Percentiles rank a stretch among this genome's conserved stretches.
phyloP scores from a whole-genome alignment of 306 rosid species.

The Prunus campanulata region DNA sequence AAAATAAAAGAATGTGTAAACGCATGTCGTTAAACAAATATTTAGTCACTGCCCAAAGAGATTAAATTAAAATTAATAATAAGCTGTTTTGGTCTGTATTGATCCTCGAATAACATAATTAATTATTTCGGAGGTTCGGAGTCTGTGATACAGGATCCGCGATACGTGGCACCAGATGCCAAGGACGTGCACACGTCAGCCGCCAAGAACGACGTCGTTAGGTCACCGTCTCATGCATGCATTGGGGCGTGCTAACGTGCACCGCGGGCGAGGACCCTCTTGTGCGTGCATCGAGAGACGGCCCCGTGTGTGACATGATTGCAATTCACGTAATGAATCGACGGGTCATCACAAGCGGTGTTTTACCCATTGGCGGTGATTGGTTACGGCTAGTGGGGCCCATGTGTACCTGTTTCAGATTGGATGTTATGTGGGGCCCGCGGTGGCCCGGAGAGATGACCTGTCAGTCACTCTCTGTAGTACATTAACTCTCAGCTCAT shows the following conservation, averaged over 20 bases:
- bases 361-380: background rate
- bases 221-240: slow-evolving; percentile 21
- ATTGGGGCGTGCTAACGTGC: background rate
- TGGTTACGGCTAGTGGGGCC: background rate
- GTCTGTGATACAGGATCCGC: slow-evolving; percentile 51
- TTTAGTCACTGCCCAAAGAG: background rate
- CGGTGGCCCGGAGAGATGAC: background rate
- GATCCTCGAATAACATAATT: background rate
- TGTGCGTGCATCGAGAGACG: background rate
- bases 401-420: background rate
- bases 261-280: background rate
- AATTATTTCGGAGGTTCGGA: slow-evolving; percentile 40
- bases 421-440: background rate
- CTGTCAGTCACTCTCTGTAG: background rate
- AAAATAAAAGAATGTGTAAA: background rate
- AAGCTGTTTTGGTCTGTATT: background rate
- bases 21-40: background rate
- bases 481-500: background rate
- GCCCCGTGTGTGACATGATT: background rate
- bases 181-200: slow-evolving; percentile 15
- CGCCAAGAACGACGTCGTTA: slow-evolving; percentile 35
- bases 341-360: background rate
- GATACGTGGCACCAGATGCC: slow-evolving; percentile 37
- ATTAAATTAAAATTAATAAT: background rate
- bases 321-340: background rate